These are phyloP conservation scores for Penicillium sumatraense DNA, from an alignment of 2,329 filamentous ascomycete species.

Conservation along the genomic window DNA sequence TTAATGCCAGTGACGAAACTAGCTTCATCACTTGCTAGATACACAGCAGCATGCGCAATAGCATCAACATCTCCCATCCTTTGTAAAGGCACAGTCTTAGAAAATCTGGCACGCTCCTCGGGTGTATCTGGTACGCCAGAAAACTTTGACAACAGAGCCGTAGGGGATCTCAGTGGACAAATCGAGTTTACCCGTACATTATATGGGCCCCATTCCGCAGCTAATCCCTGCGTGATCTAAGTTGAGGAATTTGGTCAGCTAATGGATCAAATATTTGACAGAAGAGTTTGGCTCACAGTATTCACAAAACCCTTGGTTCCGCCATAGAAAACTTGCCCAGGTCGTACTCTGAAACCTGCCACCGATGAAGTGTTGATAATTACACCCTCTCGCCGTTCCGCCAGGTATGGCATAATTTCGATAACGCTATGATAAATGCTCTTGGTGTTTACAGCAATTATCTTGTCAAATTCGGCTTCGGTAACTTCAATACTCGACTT, in stretches of 20 bases:
- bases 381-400: slow-evolving; percentile 38
- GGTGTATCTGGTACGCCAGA: slow-evolving; percentile 44
- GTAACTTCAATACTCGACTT: slow-evolving; percentile 45
- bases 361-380: slow-evolving; percentile 48
- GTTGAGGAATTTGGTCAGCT: slow-evolving; percentile 11
- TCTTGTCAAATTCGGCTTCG: slow-evolving; percentile 44
- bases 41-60: slow-evolving; percentile 66
- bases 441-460: slow-evolving; percentile 48
- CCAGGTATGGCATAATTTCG: slow-evolving; percentile 39
- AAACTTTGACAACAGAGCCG: slow-evolving; percentile 49
- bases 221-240: slow-evolving; percentile 19
- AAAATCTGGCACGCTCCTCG: slow-evolving; percentile 43
- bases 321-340: slow-evolving; percentile 49
- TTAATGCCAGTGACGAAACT: slow-evolving; percentile 71
- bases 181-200: slow-evolving; percentile 32
- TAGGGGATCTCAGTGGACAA: slow-evolving; percentile 24
- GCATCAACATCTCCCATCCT: slow-evolving; percentile 56
- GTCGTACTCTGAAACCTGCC: slow-evolving; percentile 41
- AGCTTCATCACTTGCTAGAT: slow-evolving; percentile 70
- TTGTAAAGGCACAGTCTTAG: slow-evolving; percentile 43
- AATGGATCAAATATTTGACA: neutral
- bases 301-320: slow-evolving; percentile 46
- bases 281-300: slow-evolving; percentile 30
- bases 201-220: slow-evolving; percentile 29
- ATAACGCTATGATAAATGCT: slow-evolving; percentile 41